Base-by-base conservation (phyloP, 163 green algal genomes). In the Chlamydomonas reinhardtii region DNA sequence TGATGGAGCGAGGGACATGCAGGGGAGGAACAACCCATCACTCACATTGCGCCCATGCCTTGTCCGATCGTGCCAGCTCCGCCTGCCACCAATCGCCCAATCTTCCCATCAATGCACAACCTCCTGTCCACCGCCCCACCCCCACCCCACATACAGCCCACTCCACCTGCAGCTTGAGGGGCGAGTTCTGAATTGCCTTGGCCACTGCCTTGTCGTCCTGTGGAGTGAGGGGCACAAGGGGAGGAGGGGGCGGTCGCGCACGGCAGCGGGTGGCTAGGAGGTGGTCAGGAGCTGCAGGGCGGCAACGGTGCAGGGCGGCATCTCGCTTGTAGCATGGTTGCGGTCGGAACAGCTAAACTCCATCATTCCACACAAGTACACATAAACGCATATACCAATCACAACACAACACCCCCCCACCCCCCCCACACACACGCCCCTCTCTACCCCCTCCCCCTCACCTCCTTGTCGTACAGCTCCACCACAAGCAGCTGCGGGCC, bases 401-500 rank as follows among this genome's bases (percentile, higher is more conserved):
- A 48, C 39, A 48, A 48, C 8, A 48, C 39, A 48, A 48, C 5
- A 48, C 39, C 48, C 48, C 2, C 48, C 48, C 14, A 17, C 48
- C 5, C 48, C 9, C 48, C 11, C 5, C 48, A 2, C 48, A 16
- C 11, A 6, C 48, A 56, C 1, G 14, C 9, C 48, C 48, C 48
- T 14, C 11, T 14, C 34, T 39, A 31, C 61, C 24, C 66, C 48
- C 73, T 17, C 14, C 62, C 15, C 9, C 84, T 74, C 62, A 92
- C 84, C 68, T 37, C 74, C 37, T 91, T 43, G 52, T 92, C 85
- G 85, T 90, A 94, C 70, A 95, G 71, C 52, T 84, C 78, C 35
- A 93, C 86, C 75, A 76, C 89, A 65, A 95, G 86, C 72, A 92
- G 66, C 54, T 92, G 88, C 27, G 91, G 80, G 66, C 89, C 88